These are phyloP conservation scores for Cardiospermum halicacabum DNA, from an alignment of 345 rosid species.

Conservation along the genomic window DNA sequence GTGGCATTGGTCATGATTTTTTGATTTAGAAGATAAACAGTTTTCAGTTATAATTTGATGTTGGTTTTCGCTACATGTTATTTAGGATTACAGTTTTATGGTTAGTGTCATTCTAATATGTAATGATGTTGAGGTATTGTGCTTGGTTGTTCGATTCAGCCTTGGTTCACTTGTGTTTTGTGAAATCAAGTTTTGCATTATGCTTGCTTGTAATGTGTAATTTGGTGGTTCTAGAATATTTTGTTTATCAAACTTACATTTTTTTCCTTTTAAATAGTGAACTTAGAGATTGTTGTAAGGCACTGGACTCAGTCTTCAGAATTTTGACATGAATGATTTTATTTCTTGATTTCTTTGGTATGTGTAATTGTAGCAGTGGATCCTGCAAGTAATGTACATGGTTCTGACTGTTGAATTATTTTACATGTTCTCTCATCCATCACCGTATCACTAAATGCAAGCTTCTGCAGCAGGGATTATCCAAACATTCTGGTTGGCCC, in stretches of 20 bases:
- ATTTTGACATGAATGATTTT: neutral
- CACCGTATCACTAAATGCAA: constrained; percentile 7
- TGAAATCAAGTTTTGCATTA: neutral
- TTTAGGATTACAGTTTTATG: neutral
- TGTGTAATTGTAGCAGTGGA: neutral
- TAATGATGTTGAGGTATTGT: neutral
- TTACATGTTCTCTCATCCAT: neutral
- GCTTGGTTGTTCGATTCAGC: neutral
- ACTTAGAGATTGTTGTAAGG: neutral
- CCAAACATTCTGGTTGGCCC: constrained; percentile 87
- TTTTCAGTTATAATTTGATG: neutral
- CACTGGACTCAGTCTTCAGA: neutral
- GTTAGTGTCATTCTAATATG: neutral
- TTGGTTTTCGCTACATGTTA: neutral
- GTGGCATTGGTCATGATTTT: neutral
- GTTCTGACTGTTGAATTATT: neutral
- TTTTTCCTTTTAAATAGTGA: too few species aligned
- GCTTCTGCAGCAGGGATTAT: constrained; percentile 58
- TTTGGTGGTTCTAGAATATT: too few species aligned
- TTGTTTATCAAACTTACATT: too few species aligned
- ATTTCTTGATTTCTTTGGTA: neutral
- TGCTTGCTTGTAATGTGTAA: too few species aligned
- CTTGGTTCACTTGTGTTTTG: neutral
- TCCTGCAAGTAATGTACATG: constrained; percentile 1
- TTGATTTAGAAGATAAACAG: too few species aligned